Evolutionary conservation across 1,284 basidiomycete species (phyloP), one percentile per base, ranked within the genome.

Genomic region (Leccinum insigne): DNA sequence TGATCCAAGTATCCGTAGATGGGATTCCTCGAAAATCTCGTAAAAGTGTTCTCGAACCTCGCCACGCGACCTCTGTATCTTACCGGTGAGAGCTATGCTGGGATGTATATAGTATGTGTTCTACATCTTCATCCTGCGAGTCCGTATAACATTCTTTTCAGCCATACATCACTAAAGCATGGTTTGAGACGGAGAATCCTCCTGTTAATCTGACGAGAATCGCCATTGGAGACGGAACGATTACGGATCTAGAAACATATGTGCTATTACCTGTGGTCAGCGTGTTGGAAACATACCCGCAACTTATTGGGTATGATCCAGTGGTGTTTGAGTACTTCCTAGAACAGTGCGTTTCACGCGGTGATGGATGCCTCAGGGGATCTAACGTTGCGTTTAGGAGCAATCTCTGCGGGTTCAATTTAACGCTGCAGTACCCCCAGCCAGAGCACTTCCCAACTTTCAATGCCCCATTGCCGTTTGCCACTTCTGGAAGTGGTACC

Each of bases 371-470:
- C n/a, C 58, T 0, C 9, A 14, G n/a, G 14, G 16, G 21, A 42
- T n/a, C 60, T 62, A 16, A 69, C 2, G 5, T 49, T 49, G 5
- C 1, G 7, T 58, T n/a, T 68, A 91, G 89, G 73, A 77, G 81
- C 32, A 80, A 84, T 56, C 78, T 90, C 16, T 92, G 90, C 68
- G 85, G 85, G 2, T 90, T 84, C 71, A 83, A 91, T 72, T 73
- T 92, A 32, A 88, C 87, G 70, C 77, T 92, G 5, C 86, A 88
- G n/a, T 92, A 92, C 68, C 90, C 90, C 1, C 87, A 91, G 72
- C 79, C 80, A 49, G 82, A 79, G 21, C 75, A 80, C 62, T 84
- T 90, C 66, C 86, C 87, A 0, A 80, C 83, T 26, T 70, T 85
- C 2, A 70, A 69, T 0, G 49, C 69, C 7, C 68, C 77, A 47